A percentile compares a stretch with the other conserved stretches of the same genome.
Evolutionary conservation across 1,284 basidiomycete genomes (phyloP).

Genomic region (Cutaneotrichosporon daszewskae): DNA sequence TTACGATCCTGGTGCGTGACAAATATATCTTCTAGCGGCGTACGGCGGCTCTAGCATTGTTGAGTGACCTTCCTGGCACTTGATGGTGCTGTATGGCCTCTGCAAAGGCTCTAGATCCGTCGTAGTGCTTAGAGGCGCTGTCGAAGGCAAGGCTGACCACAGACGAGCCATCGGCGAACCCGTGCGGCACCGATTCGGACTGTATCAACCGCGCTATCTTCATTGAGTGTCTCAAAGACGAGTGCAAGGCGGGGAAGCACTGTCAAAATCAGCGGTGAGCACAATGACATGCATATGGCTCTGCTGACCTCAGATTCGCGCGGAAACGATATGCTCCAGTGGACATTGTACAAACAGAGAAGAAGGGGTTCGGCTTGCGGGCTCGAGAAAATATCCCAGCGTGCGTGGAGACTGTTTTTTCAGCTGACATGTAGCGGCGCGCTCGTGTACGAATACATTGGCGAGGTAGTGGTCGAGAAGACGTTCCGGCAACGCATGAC

Average conservation of each 20-base stretch:
- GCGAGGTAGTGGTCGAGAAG: slow-evolving; percentile 84
- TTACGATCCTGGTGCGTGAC: slow-evolving; percentile 69
- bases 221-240: slow-evolving; percentile 83
- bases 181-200: slow-evolving; percentile 83
- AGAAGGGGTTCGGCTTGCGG: slow-evolving; percentile 90
- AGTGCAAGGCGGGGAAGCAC: slow-evolving; percentile 74
- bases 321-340: slow-evolving; percentile 77
- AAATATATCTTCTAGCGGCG: no score
- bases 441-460: slow-evolving; percentile 97
- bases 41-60: no score
- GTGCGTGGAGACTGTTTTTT: slow-evolving; percentile 53
- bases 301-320: slow-evolving; percentile 62
- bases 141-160: slow-evolving; percentile 9
- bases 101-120: no score
- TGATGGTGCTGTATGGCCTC: no score
- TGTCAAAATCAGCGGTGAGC: slow-evolving; percentile 90
- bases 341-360: slow-evolving; percentile 86
- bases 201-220: slow-evolving; percentile 98
- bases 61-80: no score
- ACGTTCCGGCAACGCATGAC: slow-evolving; percentile 92
- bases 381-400: slow-evolving; percentile 63
- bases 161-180: slow-evolving; percentile 56
- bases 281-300: no score
- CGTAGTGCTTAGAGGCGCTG: no score
- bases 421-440: slow-evolving; percentile 58